Conservation (phyloP, 2,329 filamentous ascomycete genomes). For the Ceratocystis ficicola region DNA sequence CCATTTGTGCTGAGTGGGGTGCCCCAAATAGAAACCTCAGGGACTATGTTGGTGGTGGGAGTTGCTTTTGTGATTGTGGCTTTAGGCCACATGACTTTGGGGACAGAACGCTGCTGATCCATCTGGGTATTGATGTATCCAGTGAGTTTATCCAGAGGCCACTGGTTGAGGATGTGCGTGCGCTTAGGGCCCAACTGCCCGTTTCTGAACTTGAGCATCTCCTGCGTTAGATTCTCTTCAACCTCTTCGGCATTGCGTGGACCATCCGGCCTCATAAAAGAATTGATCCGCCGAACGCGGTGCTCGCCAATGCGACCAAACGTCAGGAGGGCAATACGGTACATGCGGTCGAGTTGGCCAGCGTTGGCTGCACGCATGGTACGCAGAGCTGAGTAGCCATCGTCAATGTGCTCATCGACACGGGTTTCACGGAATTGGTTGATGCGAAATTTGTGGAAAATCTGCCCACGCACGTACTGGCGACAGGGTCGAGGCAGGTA, state of each 20-base stretch:
- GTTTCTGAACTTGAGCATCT: neutral
- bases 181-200: constrained; percentile 10
- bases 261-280: constrained; percentile 31
- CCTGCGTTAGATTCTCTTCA: constrained; percentile 27
- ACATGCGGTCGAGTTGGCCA: constrained; percentile 39
- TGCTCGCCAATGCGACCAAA: constrained; percentile 44
- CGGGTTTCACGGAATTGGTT: constrained; percentile 28
- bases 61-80: constrained; percentile 22
- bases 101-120: constrained; percentile 27
- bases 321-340: constrained; percentile 36
- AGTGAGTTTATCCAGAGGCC: constrained; percentile 38
- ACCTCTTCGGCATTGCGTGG: constrained; percentile 35
- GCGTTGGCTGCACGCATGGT: constrained; percentile 42
- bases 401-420: constrained; percentile 29
- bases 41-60: constrained; percentile 27
- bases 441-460: constrained; percentile 38
- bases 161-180: constrained; percentile 35
- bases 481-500: constrained; percentile 46
- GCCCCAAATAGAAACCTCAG: constrained; percentile 40
- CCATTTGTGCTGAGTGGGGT: constrained; percentile 27
- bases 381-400: constrained; percentile 36
- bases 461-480: constrained; percentile 33
- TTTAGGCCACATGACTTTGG: constrained; percentile 27
- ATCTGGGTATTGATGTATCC: constrained; percentile 35
- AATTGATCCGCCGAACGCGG: constrained; percentile 37